Evolutionary conservation across 1,284 basidiomycete genomes (phyloP).

Genomic region (Thelephora terrestris): DNA sequence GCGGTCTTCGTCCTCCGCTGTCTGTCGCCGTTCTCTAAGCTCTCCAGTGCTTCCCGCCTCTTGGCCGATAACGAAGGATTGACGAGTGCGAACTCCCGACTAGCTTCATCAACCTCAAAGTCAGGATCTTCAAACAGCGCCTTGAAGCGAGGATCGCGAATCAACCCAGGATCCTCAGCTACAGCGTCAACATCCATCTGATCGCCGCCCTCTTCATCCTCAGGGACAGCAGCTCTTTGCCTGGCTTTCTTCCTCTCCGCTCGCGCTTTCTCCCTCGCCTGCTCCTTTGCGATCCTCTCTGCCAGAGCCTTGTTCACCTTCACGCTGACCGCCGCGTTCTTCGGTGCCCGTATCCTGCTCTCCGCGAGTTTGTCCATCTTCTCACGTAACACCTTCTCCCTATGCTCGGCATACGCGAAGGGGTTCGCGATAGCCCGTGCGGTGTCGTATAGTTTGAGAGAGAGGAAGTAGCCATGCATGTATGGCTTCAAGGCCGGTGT

Average conservation of each 20-base stretch:
- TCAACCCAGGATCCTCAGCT: conserved; percentile 40
- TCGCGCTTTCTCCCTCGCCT: conserved; percentile 56
- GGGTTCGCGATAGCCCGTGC: conserved; percentile 95
- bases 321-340: conserved; percentile 41
- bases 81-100: conserved; percentile 81
- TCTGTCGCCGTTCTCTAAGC: neutral
- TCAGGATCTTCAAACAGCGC: conserved; percentile 92
- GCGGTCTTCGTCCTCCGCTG: conserved; percentile 53
- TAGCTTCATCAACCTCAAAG: conserved; percentile 86
- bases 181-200: conserved; percentile 33
- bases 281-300: conserved; percentile 71
- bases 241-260: conserved; percentile 51
- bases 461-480: conserved; percentile 99
- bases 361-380: conserved; percentile 93
- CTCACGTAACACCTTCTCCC: conserved; percentile 78
- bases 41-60: conserved; percentile 13
- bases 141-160: conserved; percentile 85
- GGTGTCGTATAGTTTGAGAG: conserved; percentile 91
- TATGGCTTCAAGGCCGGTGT: conserved; percentile 95
- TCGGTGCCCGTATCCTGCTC: conserved; percentile 79
- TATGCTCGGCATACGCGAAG: conserved; percentile 89
- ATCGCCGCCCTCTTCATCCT: conserved; percentile 27
- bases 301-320: conserved; percentile 93
- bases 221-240: conserved; percentile 25
- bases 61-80: conserved; percentile 76